phyloP scores from a whole-genome alignment of 805 yeast genomes.

The Tetrapisispora fleetii region DNA sequence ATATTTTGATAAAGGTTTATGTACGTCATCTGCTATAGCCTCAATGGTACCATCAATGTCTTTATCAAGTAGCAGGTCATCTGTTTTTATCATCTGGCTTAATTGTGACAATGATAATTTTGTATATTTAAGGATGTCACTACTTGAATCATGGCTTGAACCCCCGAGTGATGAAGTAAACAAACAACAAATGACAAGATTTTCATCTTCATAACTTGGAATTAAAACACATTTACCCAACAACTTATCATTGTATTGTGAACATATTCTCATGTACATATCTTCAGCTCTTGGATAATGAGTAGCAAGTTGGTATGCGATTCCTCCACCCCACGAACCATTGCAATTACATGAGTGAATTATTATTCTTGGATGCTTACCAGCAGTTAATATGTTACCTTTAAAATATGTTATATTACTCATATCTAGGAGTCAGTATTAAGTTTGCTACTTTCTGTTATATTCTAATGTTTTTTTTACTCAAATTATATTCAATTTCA shows the following conservation, averaged over 20 bases:
- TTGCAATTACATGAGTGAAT: constrained; percentile 75
- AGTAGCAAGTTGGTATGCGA: constrained; percentile 49
- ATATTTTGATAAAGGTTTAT: constrained; percentile 6
- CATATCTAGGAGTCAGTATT: constrained; percentile 2
- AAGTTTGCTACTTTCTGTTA: background rate
- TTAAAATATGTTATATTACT: constrained; percentile 9
- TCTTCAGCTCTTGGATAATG: constrained; percentile 49
- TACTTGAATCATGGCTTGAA: constrained; percentile 32
- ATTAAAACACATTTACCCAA: constrained; percentile 38
- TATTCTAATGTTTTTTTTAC: background rate
- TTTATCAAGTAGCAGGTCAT: background rate
- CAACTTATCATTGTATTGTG: constrained; percentile 12
- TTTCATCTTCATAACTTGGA: constrained; percentile 14
- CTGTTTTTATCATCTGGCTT: constrained; percentile 2
- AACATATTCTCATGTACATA: constrained; percentile 31
- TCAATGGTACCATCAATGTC: background rate
- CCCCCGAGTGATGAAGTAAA: constrained; percentile 59
- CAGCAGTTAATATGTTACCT: constrained; percentile 13
- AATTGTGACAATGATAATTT: constrained; percentile 40
- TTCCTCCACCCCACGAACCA: constrained; percentile 82
- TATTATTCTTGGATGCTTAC: constrained; percentile 34
- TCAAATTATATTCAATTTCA: background rate
- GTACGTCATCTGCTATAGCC: constrained; percentile 2
- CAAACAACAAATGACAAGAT: constrained; percentile 46
- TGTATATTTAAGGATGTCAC: constrained; percentile 44